Evolutionary conservation across 2,329 filamentous ascomycete genomes (phyloP).

Genomic region (Stachybotrys chartarum): DNA sequence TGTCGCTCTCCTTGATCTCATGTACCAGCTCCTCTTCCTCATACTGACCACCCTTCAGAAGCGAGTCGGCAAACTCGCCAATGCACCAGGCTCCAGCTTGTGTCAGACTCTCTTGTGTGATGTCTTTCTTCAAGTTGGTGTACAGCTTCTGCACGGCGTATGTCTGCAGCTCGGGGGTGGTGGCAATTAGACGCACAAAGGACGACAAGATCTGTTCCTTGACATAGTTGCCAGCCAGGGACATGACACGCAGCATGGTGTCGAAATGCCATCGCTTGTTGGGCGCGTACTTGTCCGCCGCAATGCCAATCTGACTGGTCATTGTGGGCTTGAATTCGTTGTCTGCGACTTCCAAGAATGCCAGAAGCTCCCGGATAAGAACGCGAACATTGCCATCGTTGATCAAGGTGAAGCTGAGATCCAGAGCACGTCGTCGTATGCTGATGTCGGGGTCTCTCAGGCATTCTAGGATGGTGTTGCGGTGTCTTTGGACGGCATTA

Average conservation of each 20-base stretch:
- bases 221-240: conserved; percentile 90
- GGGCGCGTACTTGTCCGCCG: conserved; percentile 89
- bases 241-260: conserved; percentile 91
- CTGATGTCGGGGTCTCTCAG: conserved; percentile 96
- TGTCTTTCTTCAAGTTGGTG: conserved; percentile 83
- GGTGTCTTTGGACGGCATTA: conserved; percentile 92
- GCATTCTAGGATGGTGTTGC: conserved; percentile 96
- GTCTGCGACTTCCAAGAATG: conserved; percentile 93
- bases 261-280: conserved; percentile 99
- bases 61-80: conserved; percentile 87
- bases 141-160: conserved; percentile 97
- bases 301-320: conserved; percentile 96
- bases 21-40: conserved; percentile 86
- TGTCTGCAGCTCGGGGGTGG: conserved; percentile 87
- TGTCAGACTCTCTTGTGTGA: conserved; percentile 92
- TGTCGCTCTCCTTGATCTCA: conserved; percentile 76
- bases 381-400: conserved; percentile 95
- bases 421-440: conserved; percentile 88
- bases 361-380: conserved; percentile 83
- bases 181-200: conserved; percentile 91
- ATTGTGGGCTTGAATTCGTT: conserved; percentile 98
- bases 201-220: conserved; percentile 97
- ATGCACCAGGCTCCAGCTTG: conserved; percentile 95
- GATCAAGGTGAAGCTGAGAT: conserved; percentile 96
- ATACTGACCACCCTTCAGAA: conserved; percentile 84